Conservation (phyloP, 305 asterid species). For the Rubia peregrina region DNA sequence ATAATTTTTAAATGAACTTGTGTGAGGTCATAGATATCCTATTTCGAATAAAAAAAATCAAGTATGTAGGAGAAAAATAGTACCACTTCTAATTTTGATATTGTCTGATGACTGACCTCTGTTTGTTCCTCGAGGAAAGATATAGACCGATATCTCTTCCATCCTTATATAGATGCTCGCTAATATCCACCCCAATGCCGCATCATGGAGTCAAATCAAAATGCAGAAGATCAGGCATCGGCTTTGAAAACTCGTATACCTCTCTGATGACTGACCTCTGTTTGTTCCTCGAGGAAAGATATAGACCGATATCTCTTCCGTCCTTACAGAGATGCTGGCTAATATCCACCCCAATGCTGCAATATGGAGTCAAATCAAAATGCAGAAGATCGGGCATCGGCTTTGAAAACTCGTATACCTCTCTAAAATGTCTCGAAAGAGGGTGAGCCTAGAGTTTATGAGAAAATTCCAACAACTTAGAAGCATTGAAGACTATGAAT, state of each 20-base stretch:
- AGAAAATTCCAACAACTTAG: slow-evolving; percentile 18
- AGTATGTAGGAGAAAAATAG: neutral
- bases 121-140: slow-evolving; percentile 39
- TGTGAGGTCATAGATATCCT: too few species aligned
- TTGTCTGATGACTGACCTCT: slow-evolving; percentile 31
- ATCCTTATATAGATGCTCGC: slow-evolving; percentile 31
- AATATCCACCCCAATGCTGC: slow-evolving; percentile 29
- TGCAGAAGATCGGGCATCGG: slow-evolving; percentile 45
- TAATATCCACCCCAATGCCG: slow-evolving; percentile 30
- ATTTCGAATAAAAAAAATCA: too few species aligned
- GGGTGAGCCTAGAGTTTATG: slow-evolving; percentile 40
- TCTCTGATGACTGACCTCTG: slow-evolving; percentile 37
- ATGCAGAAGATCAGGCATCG: slow-evolving; percentile 43
- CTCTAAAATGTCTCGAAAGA: slow-evolving; percentile 31
- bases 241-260: slow-evolving; percentile 40
- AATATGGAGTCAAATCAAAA: slow-evolving; percentile 33
- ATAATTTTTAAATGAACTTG: too few species aligned
- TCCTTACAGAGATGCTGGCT: slow-evolving; percentile 33
- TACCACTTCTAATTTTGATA: neutral
- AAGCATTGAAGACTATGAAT: slow-evolving; percentile 27
- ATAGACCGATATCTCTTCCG: slow-evolving; percentile 42
- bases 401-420: slow-evolving; percentile 15
- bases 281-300: slow-evolving; percentile 41
- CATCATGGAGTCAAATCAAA: slow-evolving; percentile 35
- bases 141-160: slow-evolving; percentile 45